Percentiles rank a stretch among this genome's conserved stretches.
phyloP scores from a whole-genome alignment of 2,329 filamentous ascomycete species.

The Xylariaceae sp. region DNA sequence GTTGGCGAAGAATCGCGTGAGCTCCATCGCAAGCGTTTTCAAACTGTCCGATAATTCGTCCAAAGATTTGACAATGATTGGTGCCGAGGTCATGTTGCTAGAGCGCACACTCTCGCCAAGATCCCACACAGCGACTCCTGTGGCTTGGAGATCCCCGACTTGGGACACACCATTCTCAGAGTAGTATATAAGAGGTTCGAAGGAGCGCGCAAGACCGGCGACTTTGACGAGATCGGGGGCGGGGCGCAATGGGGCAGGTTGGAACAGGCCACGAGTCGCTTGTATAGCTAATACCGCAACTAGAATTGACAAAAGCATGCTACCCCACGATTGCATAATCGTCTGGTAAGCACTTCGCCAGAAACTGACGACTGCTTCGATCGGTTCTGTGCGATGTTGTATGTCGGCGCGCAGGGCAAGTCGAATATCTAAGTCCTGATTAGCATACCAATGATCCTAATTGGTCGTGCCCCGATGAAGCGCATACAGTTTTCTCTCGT shows the following conservation, averaged over 20 bases:
- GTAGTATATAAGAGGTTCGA: constrained; percentile 92
- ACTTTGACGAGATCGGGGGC: constrained; percentile 88
- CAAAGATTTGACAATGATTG: constrained; percentile 78
- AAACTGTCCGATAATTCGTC: constrained; percentile 83
- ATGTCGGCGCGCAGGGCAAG: constrained; percentile 85
- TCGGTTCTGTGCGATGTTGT: constrained; percentile 79
- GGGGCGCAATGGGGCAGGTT: constrained; percentile 62
- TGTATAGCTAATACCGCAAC: constrained; percentile 62
- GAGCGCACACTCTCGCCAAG: constrained; percentile 83
- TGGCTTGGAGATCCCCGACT: constrained; percentile 84
- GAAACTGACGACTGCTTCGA: constrained; percentile 67
- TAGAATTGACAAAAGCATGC: constrained; percentile 58
- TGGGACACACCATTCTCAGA: constrained; percentile 85
- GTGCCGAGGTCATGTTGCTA: constrained; percentile 87
- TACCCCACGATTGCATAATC: constrained; percentile 66
- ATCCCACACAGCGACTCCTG: constrained; percentile 91
- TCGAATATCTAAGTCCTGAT: constrained; percentile 64
- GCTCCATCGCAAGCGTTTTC: constrained; percentile 76
- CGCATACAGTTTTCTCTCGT: constrained; percentile 49
- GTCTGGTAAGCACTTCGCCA: constrained; percentile 56
- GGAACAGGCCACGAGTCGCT: constrained; percentile 61
- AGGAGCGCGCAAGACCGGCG: constrained; percentile 81
- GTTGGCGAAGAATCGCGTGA: constrained; percentile 88
- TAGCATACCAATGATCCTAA: constrained; percentile 11
- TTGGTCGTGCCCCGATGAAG: neutral